Evolutionary conservation across 2,329 filamentous ascomycete genomes (phyloP).

Genomic region (Lasiodiplodia citricola): DNA sequence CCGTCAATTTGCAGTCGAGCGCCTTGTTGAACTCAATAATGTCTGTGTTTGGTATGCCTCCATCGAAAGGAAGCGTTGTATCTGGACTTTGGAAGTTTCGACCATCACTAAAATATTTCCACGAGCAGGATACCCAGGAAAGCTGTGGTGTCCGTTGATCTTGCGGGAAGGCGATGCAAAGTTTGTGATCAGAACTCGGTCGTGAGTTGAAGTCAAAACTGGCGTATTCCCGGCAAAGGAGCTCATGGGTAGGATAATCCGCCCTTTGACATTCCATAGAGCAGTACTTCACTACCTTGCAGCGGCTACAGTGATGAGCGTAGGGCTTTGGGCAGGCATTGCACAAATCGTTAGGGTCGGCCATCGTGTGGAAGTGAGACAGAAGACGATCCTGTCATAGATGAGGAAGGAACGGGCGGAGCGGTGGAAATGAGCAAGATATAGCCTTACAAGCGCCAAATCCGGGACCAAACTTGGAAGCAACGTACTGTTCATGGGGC

Average conservation of each 20-base stretch:
- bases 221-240: conserved; percentile 17
- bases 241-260: conserved; percentile 24
- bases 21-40: too few species aligned
- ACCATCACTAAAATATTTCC: not conserved
- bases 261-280: conserved; percentile 14
- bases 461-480: too few species aligned
- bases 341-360: not conserved
- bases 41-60: too few species aligned
- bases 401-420: too few species aligned
- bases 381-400: not conserved
- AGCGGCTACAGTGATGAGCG: conserved; percentile 5
- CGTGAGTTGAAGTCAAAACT: conserved; percentile 14
- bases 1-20: too few species aligned
- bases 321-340: not conserved
- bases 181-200: conserved; percentile 11
- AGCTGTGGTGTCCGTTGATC: conserved; percentile 19
- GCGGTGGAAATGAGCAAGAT: too few species aligned
- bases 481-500: too few species aligned
- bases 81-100: too few species aligned
- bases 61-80: too few species aligned
- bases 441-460: too few species aligned
- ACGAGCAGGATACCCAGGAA: conserved; percentile 14
- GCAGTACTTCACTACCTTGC: conserved; percentile 25
- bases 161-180: conserved; percentile 8
- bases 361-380: not conserved